Percentiles rank a stretch among this genome's conserved stretches.
Evolutionary conservation across 495 filamentous ascomycete genomes (phyloP).

Genomic region (Xylaria curta): DNA sequence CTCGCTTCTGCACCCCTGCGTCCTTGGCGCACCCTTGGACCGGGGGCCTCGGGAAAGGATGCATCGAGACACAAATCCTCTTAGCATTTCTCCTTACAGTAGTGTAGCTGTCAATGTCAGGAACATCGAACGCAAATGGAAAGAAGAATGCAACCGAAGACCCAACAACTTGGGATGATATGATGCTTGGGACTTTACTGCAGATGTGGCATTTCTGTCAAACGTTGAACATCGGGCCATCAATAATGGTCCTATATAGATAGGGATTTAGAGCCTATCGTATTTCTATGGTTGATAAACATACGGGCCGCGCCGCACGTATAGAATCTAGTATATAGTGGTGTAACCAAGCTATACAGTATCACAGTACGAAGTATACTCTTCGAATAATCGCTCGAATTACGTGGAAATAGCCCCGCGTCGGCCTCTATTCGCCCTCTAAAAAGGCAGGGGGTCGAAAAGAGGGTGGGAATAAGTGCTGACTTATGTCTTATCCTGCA

Average conservation of each 20-base stretch:
- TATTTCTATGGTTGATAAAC: not conserved
- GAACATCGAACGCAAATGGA: not conserved
- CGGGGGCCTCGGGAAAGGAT: conserved; percentile 14
- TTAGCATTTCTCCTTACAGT: not conserved
- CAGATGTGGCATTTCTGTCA: not conserved
- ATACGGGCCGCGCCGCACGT: conserved; percentile 22
- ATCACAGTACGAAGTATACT: not conserved
- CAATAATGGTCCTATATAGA: not conserved
- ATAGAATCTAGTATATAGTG: not conserved
- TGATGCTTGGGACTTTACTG: not conserved
- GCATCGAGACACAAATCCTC: conserved; percentile 19
- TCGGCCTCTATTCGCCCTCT: not conserved
- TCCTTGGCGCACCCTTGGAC: not conserved
- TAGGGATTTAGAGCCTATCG: not conserved
- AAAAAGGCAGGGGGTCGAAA: not conserved
- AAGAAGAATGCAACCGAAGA: conserved; percentile 16
- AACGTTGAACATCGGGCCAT: not conserved
- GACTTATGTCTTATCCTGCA: not conserved
- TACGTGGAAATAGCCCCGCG: not conserved
- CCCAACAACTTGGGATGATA: conserved; percentile 18
- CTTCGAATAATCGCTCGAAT: not conserved
- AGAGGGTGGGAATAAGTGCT: not conserved
- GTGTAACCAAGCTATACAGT: not conserved
- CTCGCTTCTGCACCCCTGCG: conserved; percentile 14
- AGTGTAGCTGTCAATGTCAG: not conserved